Conservation (phyloP, 1,284 basidiomycete genomes). For the Ganoderma lucidum region DNA sequence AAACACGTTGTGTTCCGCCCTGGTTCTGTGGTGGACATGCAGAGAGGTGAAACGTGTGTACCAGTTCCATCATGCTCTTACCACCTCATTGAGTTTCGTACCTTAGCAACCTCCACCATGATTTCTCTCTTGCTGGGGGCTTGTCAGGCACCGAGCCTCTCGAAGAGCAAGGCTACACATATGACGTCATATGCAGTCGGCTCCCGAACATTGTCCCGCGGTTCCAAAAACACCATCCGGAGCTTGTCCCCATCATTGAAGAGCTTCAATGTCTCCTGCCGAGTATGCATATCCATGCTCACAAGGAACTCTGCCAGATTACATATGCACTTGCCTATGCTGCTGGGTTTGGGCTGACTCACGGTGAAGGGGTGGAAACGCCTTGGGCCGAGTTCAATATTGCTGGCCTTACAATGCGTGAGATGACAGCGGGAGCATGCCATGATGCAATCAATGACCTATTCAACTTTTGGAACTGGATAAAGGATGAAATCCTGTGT, state of each 20-base stretch:
- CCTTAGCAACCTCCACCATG: background rate
- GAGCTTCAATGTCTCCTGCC: background rate
- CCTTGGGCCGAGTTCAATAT: slow-evolving; percentile 15
- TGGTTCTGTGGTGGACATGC: background rate
- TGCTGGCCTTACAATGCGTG: slow-evolving; percentile 4
- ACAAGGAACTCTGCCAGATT: slow-evolving; percentile 16
- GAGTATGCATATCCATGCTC: slow-evolving; percentile 9
- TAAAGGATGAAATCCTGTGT: background rate
- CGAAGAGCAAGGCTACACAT: background rate
- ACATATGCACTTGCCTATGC: slow-evolving; percentile 6
- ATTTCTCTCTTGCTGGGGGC: background rate
- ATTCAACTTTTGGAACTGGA: slow-evolving; percentile 16
- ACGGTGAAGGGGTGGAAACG: slow-evolving; percentile 14
- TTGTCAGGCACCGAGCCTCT: background rate
- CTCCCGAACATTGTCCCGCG: background rate
- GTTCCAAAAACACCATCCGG: background rate
- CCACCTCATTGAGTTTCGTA: no score
- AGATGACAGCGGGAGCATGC: slow-evolving; percentile 5
- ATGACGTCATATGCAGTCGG: slow-evolving; percentile 6
- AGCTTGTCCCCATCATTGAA: background rate
- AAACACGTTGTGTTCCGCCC: background rate
- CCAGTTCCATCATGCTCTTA: background rate
- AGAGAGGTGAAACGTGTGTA: slow-evolving; percentile 1
- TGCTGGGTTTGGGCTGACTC: background rate
- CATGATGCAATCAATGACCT: slow-evolving; percentile 3